Conservation (phyloP, 805 yeast species). For the Schwanniomyces vanrijiae region DNA sequence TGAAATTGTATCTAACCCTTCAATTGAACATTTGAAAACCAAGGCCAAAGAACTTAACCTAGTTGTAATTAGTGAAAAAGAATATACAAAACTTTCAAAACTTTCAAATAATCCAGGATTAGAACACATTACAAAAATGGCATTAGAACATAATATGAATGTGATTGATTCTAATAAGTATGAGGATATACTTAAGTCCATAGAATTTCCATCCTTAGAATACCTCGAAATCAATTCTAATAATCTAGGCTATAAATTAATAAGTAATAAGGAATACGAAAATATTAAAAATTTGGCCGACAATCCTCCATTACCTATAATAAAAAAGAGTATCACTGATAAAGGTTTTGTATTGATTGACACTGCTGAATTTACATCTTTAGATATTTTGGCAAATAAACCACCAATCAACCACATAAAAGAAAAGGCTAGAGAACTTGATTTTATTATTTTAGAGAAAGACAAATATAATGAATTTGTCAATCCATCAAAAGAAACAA, state of each 20-base stretch:
- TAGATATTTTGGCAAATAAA: conserved; percentile 19
- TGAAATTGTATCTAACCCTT: conserved; percentile 14
- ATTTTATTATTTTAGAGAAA: conserved; percentile 14
- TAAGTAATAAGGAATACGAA: not conserved
- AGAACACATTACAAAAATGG: conserved; percentile 10
- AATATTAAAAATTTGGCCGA: conserved; percentile 22
- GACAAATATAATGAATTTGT: conserved; percentile 10
- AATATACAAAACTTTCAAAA: conserved; percentile 5
- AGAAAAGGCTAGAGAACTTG: conserved; percentile 15
- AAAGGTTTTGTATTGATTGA: conserved; percentile 14
- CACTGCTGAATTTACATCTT: conserved; percentile 17
- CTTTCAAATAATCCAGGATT: conserved; percentile 12
- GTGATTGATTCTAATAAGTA: not conserved
- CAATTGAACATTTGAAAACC: conserved; percentile 14
- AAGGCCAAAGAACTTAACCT: conserved; percentile 13
- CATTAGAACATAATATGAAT: conserved; percentile 7
- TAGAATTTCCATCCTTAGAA: conserved; percentile 20
- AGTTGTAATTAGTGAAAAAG: not conserved
- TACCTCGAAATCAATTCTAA: conserved; percentile 14
- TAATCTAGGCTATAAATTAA: conserved; percentile 8
- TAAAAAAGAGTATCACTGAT: conserved; percentile 11
- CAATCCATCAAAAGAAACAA: not conserved
- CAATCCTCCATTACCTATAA: conserved; percentile 25
- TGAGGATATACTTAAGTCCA: conserved; percentile 3
- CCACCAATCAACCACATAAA: conserved; percentile 22